Percentiles rank a stretch among this genome's conserved stretches.
These are phyloP conservation scores for Barnettozyma californica DNA, from an alignment of 805 yeast species.

Conservation along the genomic window DNA sequence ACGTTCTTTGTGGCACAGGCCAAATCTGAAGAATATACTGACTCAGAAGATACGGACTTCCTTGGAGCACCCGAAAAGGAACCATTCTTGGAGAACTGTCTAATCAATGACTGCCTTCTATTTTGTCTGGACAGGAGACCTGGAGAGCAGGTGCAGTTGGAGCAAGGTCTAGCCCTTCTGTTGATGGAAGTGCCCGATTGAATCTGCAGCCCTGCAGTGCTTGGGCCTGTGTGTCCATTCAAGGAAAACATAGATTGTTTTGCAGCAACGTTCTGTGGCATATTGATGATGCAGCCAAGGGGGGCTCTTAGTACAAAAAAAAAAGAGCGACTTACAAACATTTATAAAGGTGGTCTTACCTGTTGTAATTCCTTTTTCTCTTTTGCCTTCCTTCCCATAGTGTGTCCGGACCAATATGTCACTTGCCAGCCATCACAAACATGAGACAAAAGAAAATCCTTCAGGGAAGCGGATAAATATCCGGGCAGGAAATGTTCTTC, in stretches of 20 bases:
- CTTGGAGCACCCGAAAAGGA: slow-evolving; percentile 15
- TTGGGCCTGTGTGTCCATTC: slow-evolving; percentile 18
- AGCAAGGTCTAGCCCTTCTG: slow-evolving; percentile 47
- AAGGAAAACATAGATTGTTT: slow-evolving; percentile 42
- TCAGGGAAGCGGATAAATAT: background rate
- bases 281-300: slow-evolving; percentile 3
- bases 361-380: background rate
- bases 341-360: background rate
- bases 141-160: slow-evolving; percentile 80
- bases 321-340: background rate
- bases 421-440: background rate
- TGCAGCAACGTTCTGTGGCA: slow-evolving; percentile 29
- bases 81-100: slow-evolving; percentile 29
- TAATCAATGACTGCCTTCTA: slow-evolving; percentile 52
- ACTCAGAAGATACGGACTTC: slow-evolving; percentile 27
- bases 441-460: background rate
- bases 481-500: background rate
- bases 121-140: slow-evolving; percentile 67
- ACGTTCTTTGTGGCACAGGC: slow-evolving; percentile 38
- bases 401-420: background rate
- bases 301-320: background rate
- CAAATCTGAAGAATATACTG: slow-evolving; percentile 35
- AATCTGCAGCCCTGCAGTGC: slow-evolving; percentile 8
- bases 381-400: background rate
- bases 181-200: slow-evolving; percentile 14